Base-by-base conservation (phyloP, 495 filamentous ascomycete genomes). In the Thermothielavioides terrestris region DNA sequence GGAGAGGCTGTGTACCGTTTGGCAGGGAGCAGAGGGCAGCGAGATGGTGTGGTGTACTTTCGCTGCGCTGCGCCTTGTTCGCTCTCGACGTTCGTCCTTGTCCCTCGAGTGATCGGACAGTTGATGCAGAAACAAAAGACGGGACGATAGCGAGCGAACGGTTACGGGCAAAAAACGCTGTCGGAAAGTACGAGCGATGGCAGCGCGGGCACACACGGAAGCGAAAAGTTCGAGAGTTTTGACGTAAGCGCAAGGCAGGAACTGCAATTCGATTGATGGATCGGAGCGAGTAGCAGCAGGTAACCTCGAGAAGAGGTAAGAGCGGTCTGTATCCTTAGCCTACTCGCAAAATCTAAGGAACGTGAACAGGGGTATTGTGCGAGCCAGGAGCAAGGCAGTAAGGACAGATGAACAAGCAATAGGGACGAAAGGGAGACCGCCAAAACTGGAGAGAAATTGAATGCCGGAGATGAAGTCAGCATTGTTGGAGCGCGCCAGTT, bases 381-480 rank as follows among this genome's bases (percentile, higher is more conserved):
- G 41, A 32, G 46, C 40, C 30, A 17, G 31, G 15, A 52, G 27
- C 30, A 49, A 18, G 40, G 21, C 28, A 57, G n/a, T n/a, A n/a
- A n/a, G n/a, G n/a, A 39, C 43, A 36, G 49, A 23, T 27, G 41
- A 53, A 36, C 38, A 10, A 42, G 28, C 14, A 20, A 50, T 27
- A 42, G 22, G 37, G 26, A 49, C 23, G 36, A 46, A 20, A 50
- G 47, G 20, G 42, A 56, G 44, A 39, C 21, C 21, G 26, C 34
- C 25, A 21, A 49, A 60, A 31, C 46, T 40, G 51, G 42, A 40
- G 46, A 49, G 49, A 56, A 56, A 62, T 52, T 57, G 54, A 54
- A 54, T n/a, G 59, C 45, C 56, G 59, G 57, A 62, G 57, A 62
- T 62, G 60, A 63, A 58, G 60, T 63, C 60, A 60, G 53, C 46